Evolutionary conservation across 495 filamentous ascomycete genomes (phyloP).

Genomic region (Penicillium angulare): DNA sequence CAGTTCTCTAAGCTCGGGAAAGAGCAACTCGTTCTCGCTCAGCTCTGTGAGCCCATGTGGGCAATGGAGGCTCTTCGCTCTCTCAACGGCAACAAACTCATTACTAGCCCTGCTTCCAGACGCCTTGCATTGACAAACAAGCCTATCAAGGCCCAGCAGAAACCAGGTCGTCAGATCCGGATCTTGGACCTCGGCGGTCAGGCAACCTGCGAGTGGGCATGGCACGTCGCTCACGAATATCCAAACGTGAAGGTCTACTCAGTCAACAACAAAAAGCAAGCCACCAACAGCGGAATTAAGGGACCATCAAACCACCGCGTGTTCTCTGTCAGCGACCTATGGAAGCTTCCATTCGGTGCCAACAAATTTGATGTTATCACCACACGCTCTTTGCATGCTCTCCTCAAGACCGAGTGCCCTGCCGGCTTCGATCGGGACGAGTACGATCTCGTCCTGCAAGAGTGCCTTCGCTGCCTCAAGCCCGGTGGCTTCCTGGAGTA

Average conservation of each 20-base stretch:
- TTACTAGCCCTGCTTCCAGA: conserved; percentile 71
- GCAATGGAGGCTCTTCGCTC: conserved; percentile 73
- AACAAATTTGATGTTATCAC: conserved; percentile 92
- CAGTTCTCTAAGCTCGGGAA: conserved; percentile 61
- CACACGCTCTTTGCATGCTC: conserved; percentile 79
- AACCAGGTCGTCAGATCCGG: conserved; percentile 36
- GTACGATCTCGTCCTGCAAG: conserved; percentile 78
- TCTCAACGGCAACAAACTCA: conserved; percentile 76
- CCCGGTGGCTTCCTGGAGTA: conserved; percentile 93
- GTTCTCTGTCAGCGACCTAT: conserved; percentile 69
- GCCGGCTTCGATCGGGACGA: conserved; percentile 65
- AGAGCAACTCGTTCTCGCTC: conserved; percentile 73
- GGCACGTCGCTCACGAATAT: conserved; percentile 83
- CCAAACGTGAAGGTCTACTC: conserved; percentile 84
- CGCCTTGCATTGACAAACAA: conserved; percentile 34
- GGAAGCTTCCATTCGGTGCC: conserved; percentile 80
- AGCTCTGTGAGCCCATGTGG: conserved; percentile 75
- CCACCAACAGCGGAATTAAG: conserved; percentile 65
- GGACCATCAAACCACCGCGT: conserved; percentile 87
- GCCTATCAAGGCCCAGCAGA: conserved; percentile 1
- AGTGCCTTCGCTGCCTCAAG: conserved; percentile 88
- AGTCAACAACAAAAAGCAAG: conserved; percentile 67
- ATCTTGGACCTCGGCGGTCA: conserved; percentile 90
- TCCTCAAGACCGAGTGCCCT: conserved; percentile 65
- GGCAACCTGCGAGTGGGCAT: conserved; percentile 88